Base-by-base conservation (phyloP, 2,329 filamentous ascomycete species). In the Cladophialophora chaetospira region DNA sequence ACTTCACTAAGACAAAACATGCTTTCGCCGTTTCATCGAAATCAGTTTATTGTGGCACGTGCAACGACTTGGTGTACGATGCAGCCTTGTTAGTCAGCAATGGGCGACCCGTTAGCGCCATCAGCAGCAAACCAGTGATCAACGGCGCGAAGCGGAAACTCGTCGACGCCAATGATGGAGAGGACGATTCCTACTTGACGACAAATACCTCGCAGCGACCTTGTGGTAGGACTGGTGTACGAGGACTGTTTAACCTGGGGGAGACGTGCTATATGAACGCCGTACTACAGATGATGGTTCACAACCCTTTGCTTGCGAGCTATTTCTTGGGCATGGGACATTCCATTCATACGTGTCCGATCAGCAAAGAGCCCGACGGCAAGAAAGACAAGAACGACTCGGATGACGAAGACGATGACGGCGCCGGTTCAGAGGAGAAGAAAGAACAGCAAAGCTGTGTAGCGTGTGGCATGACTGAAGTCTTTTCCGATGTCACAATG, bases 181-280 rank as follows among this genome's bases (percentile, higher is more conserved):
- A 92, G 57, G 88, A 93, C 62, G 85, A 90, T 31, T 61, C 64
- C 3, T 64, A 62, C 28, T 33, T 66, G 35, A 58, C 59, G 8
- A 42, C 63, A 21, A 66, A 66, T 44, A 65, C 64, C 6, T 55
- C 63, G 4, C 61, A 86, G 55, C 87, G 89, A 5, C 88, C 91
- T 10, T 97, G 93, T 70, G 86, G 89, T 55, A 91, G 91, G 15
- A 91, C 88, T 64, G 93, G 94, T 8, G 83, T 97, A 35, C 86
- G 94, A 31, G 93, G 93, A 28, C 88, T 99, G 59, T 97, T 96
- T 74, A 99, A 97, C 69, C 93, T 96, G 71, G 94, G 93, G n/a
- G 91, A 95, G 57, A 97, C 94, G 9, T 99, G 93, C 77, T 99
- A 97, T 74, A 93, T 97, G 81, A 96, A 94, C 66, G 93, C 97